Evolutionary conservation across 768 basidiomycete genomes (phyloP), one percentile per base, ranked within the genome.

Genomic region (Podaxis sp.): DNA sequence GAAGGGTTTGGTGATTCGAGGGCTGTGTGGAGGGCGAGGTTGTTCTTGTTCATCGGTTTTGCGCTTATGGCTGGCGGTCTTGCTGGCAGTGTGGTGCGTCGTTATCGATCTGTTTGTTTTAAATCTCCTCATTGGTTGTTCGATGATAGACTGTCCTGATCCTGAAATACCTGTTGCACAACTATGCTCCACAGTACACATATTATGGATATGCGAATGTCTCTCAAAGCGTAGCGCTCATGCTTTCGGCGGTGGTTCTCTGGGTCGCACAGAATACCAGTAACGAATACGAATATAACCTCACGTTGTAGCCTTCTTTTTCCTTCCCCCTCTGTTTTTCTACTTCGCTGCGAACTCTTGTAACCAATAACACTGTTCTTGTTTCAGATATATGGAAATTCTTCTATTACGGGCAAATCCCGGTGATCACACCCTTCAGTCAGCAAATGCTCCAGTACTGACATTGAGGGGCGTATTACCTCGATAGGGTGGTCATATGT

Each of bases 21-120:
- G 0, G 90, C 93, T 2, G 94, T 97, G 15, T 97, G 95, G 94
- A 81, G 92, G 65, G 96, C 96, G 5, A 79, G 96, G 33, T 76
- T 97, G 66, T 87, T 96, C 71, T 74, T 99, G 65, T 99, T 99
- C 75, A 83, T 98, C 63, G 96, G 96, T 1, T 97, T 99, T 70
- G 95, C 96, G 0, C 74, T 99, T 51, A 95, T 99, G 95, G 97
- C 97, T 2, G 96, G 97, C 7, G 97, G 97, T 0, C 73, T 99
- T 50, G 97, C 96, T n/a, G 97, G 96, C 55, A 96, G 95, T 71
- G 86, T 97, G 72, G 96, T 98, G 71, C 69, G 95, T 86, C 30
- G 24, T 41, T 56, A 56, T 57, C 56, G 49, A 4, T 28, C 24
- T 54, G 3, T 4, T 26, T 6, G 1, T 53, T 56, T 36, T 30